These are phyloP conservation scores for Cutaneotrichosporon cyanovorans DNA, from an alignment of 1,284 basidiomycete genomes.

Conservation along the genomic window DNA sequence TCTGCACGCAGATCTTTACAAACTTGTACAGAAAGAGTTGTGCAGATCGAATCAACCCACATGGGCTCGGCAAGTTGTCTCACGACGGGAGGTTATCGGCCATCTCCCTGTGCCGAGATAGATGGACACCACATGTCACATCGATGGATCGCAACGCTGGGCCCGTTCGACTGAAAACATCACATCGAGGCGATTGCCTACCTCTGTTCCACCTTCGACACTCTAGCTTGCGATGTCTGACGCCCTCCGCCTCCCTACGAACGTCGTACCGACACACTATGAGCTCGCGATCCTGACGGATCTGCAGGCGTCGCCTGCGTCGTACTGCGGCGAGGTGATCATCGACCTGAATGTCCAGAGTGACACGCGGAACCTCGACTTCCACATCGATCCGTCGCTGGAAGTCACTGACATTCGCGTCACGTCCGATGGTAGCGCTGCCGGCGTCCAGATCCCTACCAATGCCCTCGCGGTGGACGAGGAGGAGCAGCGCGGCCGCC, in stretches of 20 bases:
- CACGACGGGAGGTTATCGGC: too few species aligned
- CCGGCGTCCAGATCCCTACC: conserved; percentile 46
- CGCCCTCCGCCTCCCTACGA: conserved; percentile 63
- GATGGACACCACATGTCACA: too few species aligned
- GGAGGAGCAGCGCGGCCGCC: conserved; percentile 57
- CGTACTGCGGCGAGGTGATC: conserved; percentile 69
- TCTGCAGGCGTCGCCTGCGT: conserved; percentile 56
- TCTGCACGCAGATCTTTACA: too few species aligned
- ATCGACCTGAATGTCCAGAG: conserved; percentile 67
- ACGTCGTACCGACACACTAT: conserved; percentile 61
- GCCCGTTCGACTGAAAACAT: too few species aligned
- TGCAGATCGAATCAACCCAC: too few species aligned
- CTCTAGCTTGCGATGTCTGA: too few species aligned
- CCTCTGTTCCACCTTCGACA: too few species aligned
- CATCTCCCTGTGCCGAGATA: too few species aligned
- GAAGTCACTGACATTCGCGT: conserved; percentile 62
- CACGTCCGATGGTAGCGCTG: conserved; percentile 54
- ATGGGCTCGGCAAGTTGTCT: too few species aligned
- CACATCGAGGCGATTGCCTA: too few species aligned
- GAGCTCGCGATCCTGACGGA: conserved; percentile 75
- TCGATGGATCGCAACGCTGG: too few species aligned
- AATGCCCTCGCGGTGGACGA: conserved; percentile 52
- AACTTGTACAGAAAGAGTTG: too few species aligned
- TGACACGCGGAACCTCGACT: conserved; percentile 57
- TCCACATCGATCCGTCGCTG: conserved; percentile 63